phyloP scores from a whole-genome alignment of 179 eudicot species.

The Corrigiola litoralis region DNA sequence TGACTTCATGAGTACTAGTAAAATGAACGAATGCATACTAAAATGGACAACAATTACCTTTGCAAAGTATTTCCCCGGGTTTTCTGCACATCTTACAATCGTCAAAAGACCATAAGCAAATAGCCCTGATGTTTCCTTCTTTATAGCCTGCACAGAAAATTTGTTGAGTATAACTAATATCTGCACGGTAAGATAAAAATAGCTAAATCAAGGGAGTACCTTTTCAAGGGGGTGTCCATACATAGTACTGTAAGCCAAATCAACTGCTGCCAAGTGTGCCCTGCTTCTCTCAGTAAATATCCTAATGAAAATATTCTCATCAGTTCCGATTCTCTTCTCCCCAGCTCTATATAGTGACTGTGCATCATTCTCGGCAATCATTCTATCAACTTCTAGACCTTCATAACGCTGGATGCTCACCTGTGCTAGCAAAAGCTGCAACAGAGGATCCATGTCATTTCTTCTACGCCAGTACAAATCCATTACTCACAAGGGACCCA shows the following conservation, averaged over 20 bases:
- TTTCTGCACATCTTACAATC: slow-evolving; percentile 65
- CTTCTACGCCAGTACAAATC: neutral
- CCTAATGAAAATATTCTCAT: slow-evolving; percentile 66
- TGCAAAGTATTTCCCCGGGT: slow-evolving; percentile 69
- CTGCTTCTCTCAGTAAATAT: slow-evolving; percentile 75
- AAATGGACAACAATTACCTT: slow-evolving; percentile 43
- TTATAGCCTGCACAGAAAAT: slow-evolving; percentile 53
- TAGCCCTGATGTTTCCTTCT: slow-evolving; percentile 79
- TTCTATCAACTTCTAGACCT: slow-evolving; percentile 69
- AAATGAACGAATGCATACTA: neutral
- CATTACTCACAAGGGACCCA: neutral
- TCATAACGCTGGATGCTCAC: slow-evolving; percentile 52
- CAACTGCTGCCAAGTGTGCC: slow-evolving; percentile 70
- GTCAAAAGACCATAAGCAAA: slow-evolving; percentile 63
- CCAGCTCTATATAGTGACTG: slow-evolving; percentile 78
- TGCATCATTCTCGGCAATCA: slow-evolving; percentile 65
- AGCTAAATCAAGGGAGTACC: slow-evolving; percentile 31
- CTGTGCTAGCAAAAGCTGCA: slow-evolving; percentile 72
- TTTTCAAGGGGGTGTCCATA: slow-evolving; percentile 58
- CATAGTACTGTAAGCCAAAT: slow-evolving; percentile 47
- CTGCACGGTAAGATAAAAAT: neutral
- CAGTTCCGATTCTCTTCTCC: slow-evolving; percentile 87
- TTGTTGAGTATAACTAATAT: neutral
- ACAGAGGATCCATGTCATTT: slow-evolving; percentile 3
- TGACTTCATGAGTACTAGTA: too few relatives aligned